Base-by-base conservation (phyloP, 345 rosid genomes). In the Salix viminalis region DNA sequence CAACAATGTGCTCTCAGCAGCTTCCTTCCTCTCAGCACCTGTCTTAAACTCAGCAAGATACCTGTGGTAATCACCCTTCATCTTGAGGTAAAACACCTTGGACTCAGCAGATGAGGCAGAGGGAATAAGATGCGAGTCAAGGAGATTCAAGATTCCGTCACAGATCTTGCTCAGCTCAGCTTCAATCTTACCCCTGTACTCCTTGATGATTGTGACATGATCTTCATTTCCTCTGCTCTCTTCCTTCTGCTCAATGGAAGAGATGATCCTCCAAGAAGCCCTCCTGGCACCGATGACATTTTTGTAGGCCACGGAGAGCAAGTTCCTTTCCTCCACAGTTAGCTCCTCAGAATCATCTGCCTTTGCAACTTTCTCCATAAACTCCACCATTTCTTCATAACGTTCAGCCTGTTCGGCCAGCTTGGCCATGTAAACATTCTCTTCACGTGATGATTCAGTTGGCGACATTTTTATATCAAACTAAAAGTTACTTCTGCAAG, bases 221-320 rank as follows among this genome's bases (percentile, higher is more conserved):
- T 92, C 97, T 60, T 78, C 90, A 75, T 95, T 95, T 7, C 99
- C 97, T 82, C 94, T 86, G 87, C 94, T 90, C 73, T 95, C 99
- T 84, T 95, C 99, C 85, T 94, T 94, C 81, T 93, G 98, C 87
- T 96, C 99, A 72, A 96, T 96, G 82, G 98, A 96, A 79, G 99
- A 96, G 72, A 96, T 93, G 67, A 96, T 96, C 86, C 98, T 93
- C 99, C 99, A 96, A 2, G 98, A 93, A 80, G 98, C 98, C 84
- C 99, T 91, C 85, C 99, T 90, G 7, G 97, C 97, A n/a, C 99
- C 99, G 75, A 93, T 93, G 60, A 96, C 98, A 80, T 92, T 96
- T 87, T 96, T 96, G 90, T 93, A 96, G 54, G 99, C 99, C 56
- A 94, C 97, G 67, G 98, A 94, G 62, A 94, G 92, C 66, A 94